Conservation (phyloP, 2,329 filamentous ascomycete species). For the Dothideomycetes sp. region DNA sequence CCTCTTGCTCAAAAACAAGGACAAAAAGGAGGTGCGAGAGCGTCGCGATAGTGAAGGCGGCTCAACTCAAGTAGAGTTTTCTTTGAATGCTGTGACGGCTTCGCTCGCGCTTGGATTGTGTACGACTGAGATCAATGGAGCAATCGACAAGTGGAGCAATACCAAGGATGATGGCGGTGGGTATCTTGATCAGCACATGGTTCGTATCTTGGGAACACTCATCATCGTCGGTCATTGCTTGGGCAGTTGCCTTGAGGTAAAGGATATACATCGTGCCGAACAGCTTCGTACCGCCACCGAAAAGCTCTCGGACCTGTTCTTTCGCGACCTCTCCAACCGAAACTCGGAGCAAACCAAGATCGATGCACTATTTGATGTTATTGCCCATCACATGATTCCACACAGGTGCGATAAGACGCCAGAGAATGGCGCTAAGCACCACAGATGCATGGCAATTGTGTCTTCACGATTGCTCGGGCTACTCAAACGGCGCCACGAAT, state of each 20-base stretch:
- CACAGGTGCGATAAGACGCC: neutral
- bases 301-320: slow-evolving; percentile 24
- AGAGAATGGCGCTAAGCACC: neutral
- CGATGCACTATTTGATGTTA: slow-evolving; percentile 33
- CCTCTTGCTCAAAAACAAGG: slow-evolving; percentile 32
- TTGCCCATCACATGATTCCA: slow-evolving; percentile 18
- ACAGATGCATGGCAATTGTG: slow-evolving; percentile 1
- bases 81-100: neutral
- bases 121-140: slow-evolving; percentile 2
- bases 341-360: slow-evolving; percentile 36
- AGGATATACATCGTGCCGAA: slow-evolving; percentile 21
- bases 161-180: slow-evolving; percentile 1
- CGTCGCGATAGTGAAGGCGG: too few species aligned
- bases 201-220: slow-evolving; percentile 42
- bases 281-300: slow-evolving; percentile 22
- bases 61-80: neutral
- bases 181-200: slow-evolving; percentile 38
- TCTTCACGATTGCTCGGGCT: neutral
- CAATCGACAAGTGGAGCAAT: slow-evolving; percentile 6
- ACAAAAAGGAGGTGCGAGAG: too few species aligned
- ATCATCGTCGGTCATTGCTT: slow-evolving; percentile 35
- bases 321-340: slow-evolving; percentile 26
- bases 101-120: slow-evolving; percentile 5
- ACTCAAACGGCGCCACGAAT: neutral
- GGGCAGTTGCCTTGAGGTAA: slow-evolving; percentile 20